These are phyloP conservation scores for Xylariaceae sp. DNA, from an alignment of 2,329 filamentous ascomycete genomes.

Conservation along the genomic window DNA sequence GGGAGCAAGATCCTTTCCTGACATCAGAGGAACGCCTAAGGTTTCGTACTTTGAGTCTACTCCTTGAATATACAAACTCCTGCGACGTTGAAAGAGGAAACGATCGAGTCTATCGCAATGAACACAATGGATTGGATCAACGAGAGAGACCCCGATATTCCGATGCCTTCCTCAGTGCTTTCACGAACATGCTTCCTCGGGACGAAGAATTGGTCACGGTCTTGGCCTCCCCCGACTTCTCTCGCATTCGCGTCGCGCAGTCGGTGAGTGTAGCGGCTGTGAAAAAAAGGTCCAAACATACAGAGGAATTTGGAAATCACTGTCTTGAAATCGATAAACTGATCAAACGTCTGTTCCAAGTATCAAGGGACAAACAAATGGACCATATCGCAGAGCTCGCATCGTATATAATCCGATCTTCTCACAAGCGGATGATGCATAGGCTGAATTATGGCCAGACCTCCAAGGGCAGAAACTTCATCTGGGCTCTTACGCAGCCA, in stretches of 20 bases:
- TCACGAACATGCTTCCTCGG: not conserved
- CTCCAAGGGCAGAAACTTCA: not conserved
- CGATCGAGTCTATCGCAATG: not conserved
- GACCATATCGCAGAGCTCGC: not conserved
- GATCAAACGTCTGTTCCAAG: not conserved
- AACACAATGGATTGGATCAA: not conserved
- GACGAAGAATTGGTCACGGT: not conserved
- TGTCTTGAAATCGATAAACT: not conserved
- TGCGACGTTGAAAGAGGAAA: not conserved
- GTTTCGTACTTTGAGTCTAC: conserved; percentile 1
- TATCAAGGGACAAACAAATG: not conserved
- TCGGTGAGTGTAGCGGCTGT: not conserved
- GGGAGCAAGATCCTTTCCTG: not conserved
- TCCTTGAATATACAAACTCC: conserved; percentile 1
- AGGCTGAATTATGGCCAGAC: not conserved
- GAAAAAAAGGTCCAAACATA: no score
- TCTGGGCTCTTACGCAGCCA: not conserved
- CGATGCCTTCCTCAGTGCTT: not conserved
- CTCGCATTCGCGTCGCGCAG: not conserved
- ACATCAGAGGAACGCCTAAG: not conserved
- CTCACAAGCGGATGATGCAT: not conserved
- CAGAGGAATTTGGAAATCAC: not conserved
- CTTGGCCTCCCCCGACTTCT: not conserved
- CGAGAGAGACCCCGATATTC: not conserved
- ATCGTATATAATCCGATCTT: not conserved